Evolutionary conservation across 257 asterid species (phyloP), one percentile per base, ranked within the genome.

Genomic region (Anisodus tanguticus): DNA sequence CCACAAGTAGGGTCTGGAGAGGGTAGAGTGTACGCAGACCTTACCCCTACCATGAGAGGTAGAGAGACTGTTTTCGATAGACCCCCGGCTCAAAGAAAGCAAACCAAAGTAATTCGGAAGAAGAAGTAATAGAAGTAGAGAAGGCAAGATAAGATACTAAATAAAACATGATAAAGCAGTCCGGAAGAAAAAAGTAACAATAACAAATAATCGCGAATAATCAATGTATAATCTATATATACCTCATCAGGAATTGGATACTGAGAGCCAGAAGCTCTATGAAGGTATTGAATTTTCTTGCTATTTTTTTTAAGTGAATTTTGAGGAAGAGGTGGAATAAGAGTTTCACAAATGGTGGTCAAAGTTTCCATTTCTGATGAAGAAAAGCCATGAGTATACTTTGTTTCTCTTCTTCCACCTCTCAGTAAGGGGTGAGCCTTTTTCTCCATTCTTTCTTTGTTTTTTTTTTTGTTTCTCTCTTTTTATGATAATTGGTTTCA

Each of bases 201-300:
- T 41, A 41, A 5, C 45, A 4, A 0, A 41, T 0, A 41, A 41
- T 41, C 0, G 45, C 6, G 0, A 3, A 41, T 41, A 41, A 41
- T 41, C 6, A 41, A 3, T 41, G 45, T 41, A 4, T 41, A 41
- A 64, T 64, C 11, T 26, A 2, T 11, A 17, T 64, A 64, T 66
- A 66, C 98, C 98, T 93, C 95, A 84, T 95, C 95, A 4, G 98
- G 98, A 16, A 95, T 67, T 4, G 97, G 97, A 88, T 93, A 86
- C 31, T 87, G 98, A 86, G 96, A 82, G 43, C 83, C 98, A 22
- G 97, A 92, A 45, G 92, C 83, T 69, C 79, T 35, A 82, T 22
- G 87, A 54, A 92, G 89, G 37, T 90, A 85, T 10, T 88, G 83
- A n/a, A 86, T 39, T 35, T 82, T 88, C 2, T 86, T 31, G 13